A percentile compares a stretch with the other conserved stretches of the same genome.
Evolutionary conservation across 164 flowering plant genomes (phyloP).

Genomic region (Liquidambar formosana): DNA sequence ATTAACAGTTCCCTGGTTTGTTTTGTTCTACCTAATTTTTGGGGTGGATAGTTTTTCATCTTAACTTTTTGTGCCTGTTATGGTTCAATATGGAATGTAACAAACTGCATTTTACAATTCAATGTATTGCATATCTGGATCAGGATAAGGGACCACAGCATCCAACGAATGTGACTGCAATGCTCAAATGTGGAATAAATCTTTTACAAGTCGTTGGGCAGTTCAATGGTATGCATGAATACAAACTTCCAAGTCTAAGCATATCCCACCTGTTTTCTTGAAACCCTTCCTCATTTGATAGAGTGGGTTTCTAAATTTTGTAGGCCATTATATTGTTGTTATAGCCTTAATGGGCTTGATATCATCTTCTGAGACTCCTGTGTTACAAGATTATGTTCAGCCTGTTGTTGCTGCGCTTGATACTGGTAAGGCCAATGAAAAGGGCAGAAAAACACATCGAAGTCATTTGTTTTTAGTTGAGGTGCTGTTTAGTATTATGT

Average conservation of each 20-base stretch:
- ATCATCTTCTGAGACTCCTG: neutral
- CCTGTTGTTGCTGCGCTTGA: slow-evolving; percentile 4
- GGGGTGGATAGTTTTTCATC: neutral
- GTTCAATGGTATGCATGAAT: slow-evolving; percentile 20
- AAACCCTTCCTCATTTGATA: neutral
- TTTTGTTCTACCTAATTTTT: neutral
- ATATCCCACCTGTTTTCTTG: neutral
- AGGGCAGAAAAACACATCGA: neutral
- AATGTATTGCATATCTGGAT: neutral
- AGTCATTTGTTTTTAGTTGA: too few species aligned
- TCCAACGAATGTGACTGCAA: slow-evolving; percentile 17
- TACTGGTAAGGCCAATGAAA: neutral
- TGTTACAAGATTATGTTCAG: slow-evolving; percentile 9
- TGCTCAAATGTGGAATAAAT: slow-evolving; percentile 18
- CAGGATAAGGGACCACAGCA: slow-evolving; percentile 22
- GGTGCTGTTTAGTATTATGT: neutral
- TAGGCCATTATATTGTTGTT: slow-evolving; percentile 6
- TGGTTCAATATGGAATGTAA: neutral
- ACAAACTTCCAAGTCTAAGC: neutral
- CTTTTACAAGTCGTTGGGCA: slow-evolving; percentile 17
- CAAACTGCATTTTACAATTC: neutral
- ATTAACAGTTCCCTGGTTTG: slow-evolving; percentile 15
- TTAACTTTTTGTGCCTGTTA: neutral
- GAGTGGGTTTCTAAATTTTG: neutral
- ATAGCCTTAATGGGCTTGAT: slow-evolving; percentile 7